Percentiles rank a stretch among this genome's conserved stretches.
phyloP scores from a whole-genome alignment of 148 eudicot species.

The Chenopodium quinoa region DNA sequence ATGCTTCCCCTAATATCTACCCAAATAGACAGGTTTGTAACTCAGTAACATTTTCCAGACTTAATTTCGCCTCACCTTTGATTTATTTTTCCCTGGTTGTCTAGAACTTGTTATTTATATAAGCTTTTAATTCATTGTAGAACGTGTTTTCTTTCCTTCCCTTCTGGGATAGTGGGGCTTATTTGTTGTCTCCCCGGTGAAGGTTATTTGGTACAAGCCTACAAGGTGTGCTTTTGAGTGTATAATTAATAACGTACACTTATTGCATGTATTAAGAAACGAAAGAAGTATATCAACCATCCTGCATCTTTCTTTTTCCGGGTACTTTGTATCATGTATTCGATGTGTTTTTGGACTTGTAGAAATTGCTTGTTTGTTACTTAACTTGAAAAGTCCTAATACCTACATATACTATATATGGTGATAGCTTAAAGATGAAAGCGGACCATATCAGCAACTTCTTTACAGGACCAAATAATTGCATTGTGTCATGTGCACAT shows the following conservation, averaged over 20 bases:
- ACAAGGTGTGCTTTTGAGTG: no score
- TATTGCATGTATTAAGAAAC: no score
- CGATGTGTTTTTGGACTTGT: not conserved
- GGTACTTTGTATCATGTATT: no score
- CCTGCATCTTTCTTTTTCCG: no score
- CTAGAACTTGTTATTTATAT: conserved; percentile 5
- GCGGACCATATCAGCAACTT: conserved; percentile 3
- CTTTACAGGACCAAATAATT: conserved; percentile 25
- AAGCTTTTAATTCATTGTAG: not conserved
- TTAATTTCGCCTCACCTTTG: conserved; percentile 32
- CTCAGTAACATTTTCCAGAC: conserved; percentile 27
- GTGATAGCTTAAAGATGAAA: not conserved
- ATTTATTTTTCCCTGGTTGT: conserved; percentile 7
- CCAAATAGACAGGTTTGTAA: conserved; percentile 62
- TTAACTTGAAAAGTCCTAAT: conserved; percentile 7
- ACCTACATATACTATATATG: not conserved
- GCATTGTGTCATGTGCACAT: conserved; percentile 26
- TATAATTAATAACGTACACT: no score
- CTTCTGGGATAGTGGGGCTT: no score
- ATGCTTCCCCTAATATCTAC: conserved; percentile 14
- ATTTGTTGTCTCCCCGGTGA: no score
- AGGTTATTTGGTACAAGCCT: no score
- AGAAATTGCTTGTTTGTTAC: conserved; percentile 18
- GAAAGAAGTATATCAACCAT: no score
- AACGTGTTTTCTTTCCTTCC: not conserved